Percentiles rank a stretch among this genome's conserved stretches.
phyloP scores from a whole-genome alignment of 1,139 yeast species.

The Suhomyces maxii region DNA sequence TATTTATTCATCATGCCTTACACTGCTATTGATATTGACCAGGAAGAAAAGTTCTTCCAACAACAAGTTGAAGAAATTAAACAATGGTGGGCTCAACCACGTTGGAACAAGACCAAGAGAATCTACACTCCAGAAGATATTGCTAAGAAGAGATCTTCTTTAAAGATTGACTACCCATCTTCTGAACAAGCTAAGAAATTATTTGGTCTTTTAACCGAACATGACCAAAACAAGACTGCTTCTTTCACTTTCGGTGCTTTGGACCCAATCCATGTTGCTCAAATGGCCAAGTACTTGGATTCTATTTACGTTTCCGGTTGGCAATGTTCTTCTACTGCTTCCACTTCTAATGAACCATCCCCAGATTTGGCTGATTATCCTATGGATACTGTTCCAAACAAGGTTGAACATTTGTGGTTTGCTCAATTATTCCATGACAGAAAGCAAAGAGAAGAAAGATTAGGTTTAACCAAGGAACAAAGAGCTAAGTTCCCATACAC shows the following conservation, averaged over 20 bases:
- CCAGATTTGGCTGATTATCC: slow-evolving; percentile 99
- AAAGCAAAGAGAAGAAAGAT: slow-evolving; percentile 88
- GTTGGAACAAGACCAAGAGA: slow-evolving; percentile 88
- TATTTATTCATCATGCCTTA: slow-evolving; percentile 39
- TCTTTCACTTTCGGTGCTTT: slow-evolving; percentile 95
- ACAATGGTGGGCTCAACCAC: slow-evolving; percentile 90
- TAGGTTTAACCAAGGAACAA: slow-evolving; percentile 56
- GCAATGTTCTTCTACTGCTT: slow-evolving; percentile 98
- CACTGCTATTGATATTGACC: slow-evolving; percentile 54
- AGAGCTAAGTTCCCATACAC: slow-evolving; percentile 64
- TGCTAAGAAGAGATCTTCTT: slow-evolving; percentile 82
- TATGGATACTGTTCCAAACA: slow-evolving; percentile 97
- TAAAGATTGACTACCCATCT: slow-evolving; percentile 73
- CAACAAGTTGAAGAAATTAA: slow-evolving; percentile 71
- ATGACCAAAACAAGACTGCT: slow-evolving; percentile 69
- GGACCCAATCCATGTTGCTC: slow-evolving; percentile 94
- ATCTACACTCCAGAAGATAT: slow-evolving; percentile 87
- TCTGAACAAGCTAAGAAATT: slow-evolving; percentile 80
- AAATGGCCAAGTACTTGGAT: slow-evolving; percentile 94
- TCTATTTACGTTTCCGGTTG: slow-evolving; percentile 94
- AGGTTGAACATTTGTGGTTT: slow-evolving; percentile 95
- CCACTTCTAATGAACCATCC: slow-evolving; percentile 95
- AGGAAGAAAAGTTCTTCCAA: slow-evolving; percentile 66
- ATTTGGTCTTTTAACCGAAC: slow-evolving; percentile 66
- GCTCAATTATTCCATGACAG: slow-evolving; percentile 98